Evolutionary conservation across 2,329 filamentous ascomycete species (phyloP).

Genomic region (Diaporthe batatas): DNA sequence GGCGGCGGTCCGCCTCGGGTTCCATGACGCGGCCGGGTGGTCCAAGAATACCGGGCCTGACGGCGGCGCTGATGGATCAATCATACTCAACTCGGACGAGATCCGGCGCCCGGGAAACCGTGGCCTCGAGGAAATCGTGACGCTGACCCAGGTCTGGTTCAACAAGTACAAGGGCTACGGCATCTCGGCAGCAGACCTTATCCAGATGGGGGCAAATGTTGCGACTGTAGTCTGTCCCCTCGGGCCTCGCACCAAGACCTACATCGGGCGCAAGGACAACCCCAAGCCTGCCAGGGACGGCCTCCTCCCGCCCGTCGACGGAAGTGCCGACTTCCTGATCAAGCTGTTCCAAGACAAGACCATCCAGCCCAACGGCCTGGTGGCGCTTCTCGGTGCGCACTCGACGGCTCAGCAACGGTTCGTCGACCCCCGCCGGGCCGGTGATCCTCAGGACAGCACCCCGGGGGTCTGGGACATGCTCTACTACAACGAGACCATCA

Average conservation of each 20-base stretch:
- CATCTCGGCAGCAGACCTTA: constrained; percentile 67
- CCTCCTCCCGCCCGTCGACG: constrained; percentile 58
- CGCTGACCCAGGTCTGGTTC: constrained; percentile 55
- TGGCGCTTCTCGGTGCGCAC: constrained; percentile 68
- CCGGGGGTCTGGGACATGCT: constrained; percentile 66
- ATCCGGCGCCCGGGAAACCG: constrained; percentile 57
- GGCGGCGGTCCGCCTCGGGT: constrained; percentile 60
- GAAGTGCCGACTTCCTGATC: constrained; percentile 63
- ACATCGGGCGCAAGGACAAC: constrained; percentile 64
- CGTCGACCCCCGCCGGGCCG: constrained; percentile 55
- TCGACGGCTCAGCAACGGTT: constrained; percentile 63
- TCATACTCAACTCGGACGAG: constrained; percentile 58
- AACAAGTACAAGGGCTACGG: constrained; percentile 55
- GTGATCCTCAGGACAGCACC: constrained; percentile 64
- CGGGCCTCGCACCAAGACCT: constrained; percentile 63
- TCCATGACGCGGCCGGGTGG: constrained; percentile 63
- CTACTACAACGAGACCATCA: constrained; percentile 61
- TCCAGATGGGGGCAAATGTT: constrained; percentile 65
- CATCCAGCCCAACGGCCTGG: constrained; percentile 63
- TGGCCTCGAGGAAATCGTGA: constrained; percentile 61
- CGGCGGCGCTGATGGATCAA: constrained; percentile 62
- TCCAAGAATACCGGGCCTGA: constrained; percentile 51
- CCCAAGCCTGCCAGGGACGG: constrained; percentile 54
- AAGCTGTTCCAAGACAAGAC: constrained; percentile 66
- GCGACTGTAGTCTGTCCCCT: constrained; percentile 62